Evolutionary conservation across 2,329 filamentous ascomycete species (phyloP), one percentile per base, ranked within the genome.

Genomic region (Penicillium frequentans): DNA sequence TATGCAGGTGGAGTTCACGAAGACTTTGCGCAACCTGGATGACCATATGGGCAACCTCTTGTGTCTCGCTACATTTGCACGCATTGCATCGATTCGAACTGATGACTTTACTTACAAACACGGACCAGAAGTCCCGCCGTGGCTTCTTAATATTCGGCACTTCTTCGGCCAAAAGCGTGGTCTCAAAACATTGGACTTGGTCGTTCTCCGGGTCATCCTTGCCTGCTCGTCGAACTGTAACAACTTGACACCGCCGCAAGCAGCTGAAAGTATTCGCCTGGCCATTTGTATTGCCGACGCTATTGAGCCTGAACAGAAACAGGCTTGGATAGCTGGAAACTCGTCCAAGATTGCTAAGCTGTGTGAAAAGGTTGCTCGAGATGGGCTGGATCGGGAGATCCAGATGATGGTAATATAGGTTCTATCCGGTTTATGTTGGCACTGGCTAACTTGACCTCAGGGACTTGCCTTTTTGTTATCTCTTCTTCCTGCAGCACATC

Each of bases 11-110:
- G 71, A 73, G 59, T 69, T 72, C 19, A 76, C 68, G 23, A 75
- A 71, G 49, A 73, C 66, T 5, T 53, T 76, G n/a, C 71, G 71
- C 29, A 75, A 75, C 50, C 58, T 76, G 24, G 70, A 75, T 44
- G 70, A 77, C 48, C 72, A 75, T 21, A 69, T 75, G 66, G 73
- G 70, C 7, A 77, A 72, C 35, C 64, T 78, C 6, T 59, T 77
- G n/a, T 77, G 74, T 42, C 67, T 78, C n/a, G 74, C 74, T 13
- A 74, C 70, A 0, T 74, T 77, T 56, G 71, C 74, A 5, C 70
- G 66, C 3, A 68, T 78, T 21, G 61, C 69, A 48, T 67, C 66
- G 6, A 58, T 65, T 9, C 57, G 59, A 50, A 45, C 37, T 11
- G 13, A 49, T 26, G 37, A 29, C 14, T 31, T 37, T 13, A 45